Evolutionary conservation across 306 rosid genomes (phyloP), one percentile per base, ranked within the genome.

Genomic region (Prunus persica): DNA sequence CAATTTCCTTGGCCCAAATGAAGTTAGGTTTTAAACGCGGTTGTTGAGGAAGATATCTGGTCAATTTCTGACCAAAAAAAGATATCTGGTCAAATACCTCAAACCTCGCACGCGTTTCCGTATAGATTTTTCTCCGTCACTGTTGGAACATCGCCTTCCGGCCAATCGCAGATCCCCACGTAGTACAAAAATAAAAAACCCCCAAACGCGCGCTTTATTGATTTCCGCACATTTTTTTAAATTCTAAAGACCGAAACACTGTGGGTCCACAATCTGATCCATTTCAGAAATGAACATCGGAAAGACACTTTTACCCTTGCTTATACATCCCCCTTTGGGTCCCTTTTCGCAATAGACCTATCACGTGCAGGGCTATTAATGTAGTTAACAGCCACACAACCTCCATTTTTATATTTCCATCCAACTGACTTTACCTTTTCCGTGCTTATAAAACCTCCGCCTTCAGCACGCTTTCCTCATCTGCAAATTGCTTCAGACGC

Each of bases 191-290:
- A 1, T 14, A 19, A 0, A 4, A 32, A 60, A n/a, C 10, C 51
- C 47, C 2, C 72, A 58, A 54, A 15, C 49, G 25, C 18, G 64
- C 62, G 72, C 81, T 80, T 80, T 64, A 20, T 71, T 46, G 32
- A 24, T 75, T 83, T 69, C 82, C 76, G 75, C 84, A 50, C 81
- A 8, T 45, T 77, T 78, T 65, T 83, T 72, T 43, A 2, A 58
- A 67, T 41, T 13, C 4, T 1, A 18, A 66, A 54, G 46, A 6
- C 30, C 0, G n/a, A 9, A 20, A 25, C 20, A 6, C 19, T 1
- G 8, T 3, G 79, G 83, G 84, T 78, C 11, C 82, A 56, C 76
- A 54, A 65, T 47, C 80, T 63, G 60, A 86, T 78, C 89, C 86
- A 30, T 70, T 79, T 56, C 55, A 63, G 61, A 46, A 77, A 76